These are phyloP conservation scores for Leccinum subatratum DNA, from an alignment of 1,284 basidiomycete species.

Conservation along the genomic window DNA sequence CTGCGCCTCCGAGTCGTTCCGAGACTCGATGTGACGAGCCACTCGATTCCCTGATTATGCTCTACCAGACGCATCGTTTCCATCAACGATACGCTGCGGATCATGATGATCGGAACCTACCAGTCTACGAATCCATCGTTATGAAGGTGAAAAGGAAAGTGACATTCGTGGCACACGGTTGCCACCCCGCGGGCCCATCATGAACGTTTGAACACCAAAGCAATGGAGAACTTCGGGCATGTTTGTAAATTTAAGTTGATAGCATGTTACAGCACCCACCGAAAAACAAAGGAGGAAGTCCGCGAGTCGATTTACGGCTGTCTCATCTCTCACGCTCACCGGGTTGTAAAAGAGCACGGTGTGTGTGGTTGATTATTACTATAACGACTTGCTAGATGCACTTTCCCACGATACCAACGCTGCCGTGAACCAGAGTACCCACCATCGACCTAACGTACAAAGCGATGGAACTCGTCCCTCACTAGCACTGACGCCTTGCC, in stretches of 20 bases:
- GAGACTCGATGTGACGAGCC: too few relatives aligned
- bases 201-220: not conserved
- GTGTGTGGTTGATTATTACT: too few relatives aligned
- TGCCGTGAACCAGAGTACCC: not conserved
- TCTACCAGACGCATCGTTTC: too few relatives aligned
- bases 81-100: constrained; percentile 15
- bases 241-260: too few relatives aligned
- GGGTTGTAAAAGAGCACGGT: too few relatives aligned
- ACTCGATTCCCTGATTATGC: too few relatives aligned
- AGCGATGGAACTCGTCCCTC: constrained; percentile 1
- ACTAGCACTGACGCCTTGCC: constrained; percentile 8
- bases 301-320: too few relatives aligned
- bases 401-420: constrained; percentile 1
- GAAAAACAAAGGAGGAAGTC: too few relatives aligned
- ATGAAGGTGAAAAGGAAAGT: constrained; percentile 15
- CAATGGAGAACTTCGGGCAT: too few relatives aligned
- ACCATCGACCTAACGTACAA: constrained; percentile 1
- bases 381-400: not conserved
- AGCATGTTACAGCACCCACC: too few relatives aligned
- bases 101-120: constrained; percentile 22
- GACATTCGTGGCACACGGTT: constrained; percentile 15
- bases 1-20: too few relatives aligned
- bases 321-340: too few relatives aligned
- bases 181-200: constrained; percentile 5
- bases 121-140: constrained; percentile 7